Evolutionary conservation across 78 protist genomes (phyloP).

Genomic region (Tieghemostelium lacteum): DNA sequence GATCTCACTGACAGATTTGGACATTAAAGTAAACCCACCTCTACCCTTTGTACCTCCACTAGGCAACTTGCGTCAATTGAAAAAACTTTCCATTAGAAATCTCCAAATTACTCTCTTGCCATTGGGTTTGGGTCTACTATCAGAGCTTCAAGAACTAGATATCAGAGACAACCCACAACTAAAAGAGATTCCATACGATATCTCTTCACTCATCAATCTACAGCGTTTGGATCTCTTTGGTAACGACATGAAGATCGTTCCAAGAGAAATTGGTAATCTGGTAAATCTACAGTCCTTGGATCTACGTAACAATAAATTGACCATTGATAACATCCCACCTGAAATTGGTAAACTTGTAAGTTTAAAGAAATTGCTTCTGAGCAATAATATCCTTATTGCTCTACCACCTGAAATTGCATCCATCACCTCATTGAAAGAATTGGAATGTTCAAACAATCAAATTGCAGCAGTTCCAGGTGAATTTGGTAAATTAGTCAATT

Average conservation of each 20-base stretch:
- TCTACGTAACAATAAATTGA: constrained; percentile 72
- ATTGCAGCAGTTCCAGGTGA: constrained; percentile 33
- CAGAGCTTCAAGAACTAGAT: constrained; percentile 67
- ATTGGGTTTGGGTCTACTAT: constrained; percentile 55
- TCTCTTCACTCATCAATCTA: constrained; percentile 72
- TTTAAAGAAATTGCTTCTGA: constrained; percentile 55
- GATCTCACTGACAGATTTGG: constrained; percentile 66
- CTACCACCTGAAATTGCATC: constrained; percentile 80
- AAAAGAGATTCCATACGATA: constrained; percentile 76
- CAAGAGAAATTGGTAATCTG: constrained; percentile 78
- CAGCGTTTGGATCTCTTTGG: constrained; percentile 78
- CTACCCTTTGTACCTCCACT: constrained; percentile 78
- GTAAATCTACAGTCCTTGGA: constrained; percentile 71
- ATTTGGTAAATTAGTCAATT: constrained; percentile 53
- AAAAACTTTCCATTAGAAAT: constrained; percentile 70
- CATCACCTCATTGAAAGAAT: constrained; percentile 58
- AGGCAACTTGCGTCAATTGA: constrained; percentile 64
- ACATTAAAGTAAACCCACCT: constrained; percentile 83
- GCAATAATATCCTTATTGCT: constrained; percentile 60
- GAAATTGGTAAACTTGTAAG: constrained; percentile 79
- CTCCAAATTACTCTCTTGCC: constrained; percentile 81
- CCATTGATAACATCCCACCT: constrained; percentile 71
- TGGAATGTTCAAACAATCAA: constrained; percentile 73
- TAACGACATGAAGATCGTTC: constrained; percentile 75
- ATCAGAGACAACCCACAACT: constrained; percentile 83